These are phyloP conservation scores for Kalmusia sp. DNA, from an alignment of 2,329 filamentous ascomycete species.

Conservation along the genomic window DNA sequence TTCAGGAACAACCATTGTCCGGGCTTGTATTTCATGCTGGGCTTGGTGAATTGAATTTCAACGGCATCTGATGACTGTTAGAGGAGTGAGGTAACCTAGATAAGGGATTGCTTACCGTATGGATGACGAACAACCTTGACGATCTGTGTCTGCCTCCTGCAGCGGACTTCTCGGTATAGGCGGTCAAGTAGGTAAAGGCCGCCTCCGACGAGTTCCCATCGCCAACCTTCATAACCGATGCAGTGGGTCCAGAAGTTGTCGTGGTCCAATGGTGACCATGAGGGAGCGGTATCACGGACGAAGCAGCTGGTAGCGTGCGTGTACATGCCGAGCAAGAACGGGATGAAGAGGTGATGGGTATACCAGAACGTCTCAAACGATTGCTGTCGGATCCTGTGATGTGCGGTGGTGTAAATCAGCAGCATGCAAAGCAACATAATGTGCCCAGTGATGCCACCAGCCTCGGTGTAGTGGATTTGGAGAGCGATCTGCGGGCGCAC, in stretches of 20 bases:
- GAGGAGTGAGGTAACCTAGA: neutral
- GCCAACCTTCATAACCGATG: conserved; percentile 93
- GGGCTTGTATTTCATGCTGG: conserved; percentile 96
- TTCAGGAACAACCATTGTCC: conserved; percentile 98
- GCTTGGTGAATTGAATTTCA: conserved; percentile 96
- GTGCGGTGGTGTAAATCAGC: conserved; percentile 95
- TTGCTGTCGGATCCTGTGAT: conserved; percentile 92
- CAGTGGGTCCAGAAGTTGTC: conserved; percentile 88
- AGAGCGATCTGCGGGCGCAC: conserved; percentile 81
- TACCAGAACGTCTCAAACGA: conserved; percentile 99
- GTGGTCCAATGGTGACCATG: conserved; percentile 84
- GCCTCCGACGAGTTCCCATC: conserved; percentile 91
- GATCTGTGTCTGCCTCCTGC: conserved; percentile 84
- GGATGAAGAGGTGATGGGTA: conserved; percentile 97
- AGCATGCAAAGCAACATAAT: conserved; percentile 99
- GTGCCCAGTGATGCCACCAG: conserved; percentile 93
- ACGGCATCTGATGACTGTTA: conserved; percentile 73
- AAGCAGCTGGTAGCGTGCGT: conserved; percentile 97
- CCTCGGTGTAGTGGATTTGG: conserved; percentile 88
- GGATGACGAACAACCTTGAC: conserved; percentile 94
- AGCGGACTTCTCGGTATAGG: conserved; percentile 87
- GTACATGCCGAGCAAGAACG: conserved; percentile 91
- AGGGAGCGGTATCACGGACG: conserved; percentile 78
- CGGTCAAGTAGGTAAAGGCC: conserved; percentile 87
- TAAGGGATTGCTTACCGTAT: conserved; percentile 68